A percentile compares a stretch with the other conserved stretches of the same genome.
phyloP scores from a whole-genome alignment of 108 stramenopile genomes.

The Cylindrotheca closterium region DNA sequence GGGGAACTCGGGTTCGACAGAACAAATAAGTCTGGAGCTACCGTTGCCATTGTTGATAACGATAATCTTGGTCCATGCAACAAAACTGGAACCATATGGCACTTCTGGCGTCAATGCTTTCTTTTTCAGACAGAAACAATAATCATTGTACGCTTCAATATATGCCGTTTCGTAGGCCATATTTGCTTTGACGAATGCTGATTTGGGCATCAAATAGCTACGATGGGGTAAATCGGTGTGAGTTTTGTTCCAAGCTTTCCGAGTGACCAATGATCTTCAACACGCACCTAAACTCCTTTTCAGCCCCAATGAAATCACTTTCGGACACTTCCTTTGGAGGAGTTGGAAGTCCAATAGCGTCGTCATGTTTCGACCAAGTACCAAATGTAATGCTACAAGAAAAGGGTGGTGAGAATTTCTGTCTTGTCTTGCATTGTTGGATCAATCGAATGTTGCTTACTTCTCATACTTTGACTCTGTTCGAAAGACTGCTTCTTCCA shows the following conservation, averaged over 20 bases:
- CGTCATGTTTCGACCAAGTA: conserved; percentile 56
- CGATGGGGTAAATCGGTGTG: too few species aligned
- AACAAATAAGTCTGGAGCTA: conserved; percentile 63
- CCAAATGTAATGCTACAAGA: conserved; percentile 47
- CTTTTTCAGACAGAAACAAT: conserved; percentile 71
- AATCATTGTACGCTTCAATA: conserved; percentile 66
- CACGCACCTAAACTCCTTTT: conserved; percentile 26
- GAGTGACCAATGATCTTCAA: too few species aligned
- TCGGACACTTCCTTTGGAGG: conserved; percentile 49
- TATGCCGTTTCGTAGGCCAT: conserved; percentile 60
- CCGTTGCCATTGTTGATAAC: conserved; percentile 71
- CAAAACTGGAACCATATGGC: conserved; percentile 71
- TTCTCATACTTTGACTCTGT: conserved; percentile 64
- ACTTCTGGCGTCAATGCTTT: conserved; percentile 76
- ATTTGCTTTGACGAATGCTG: conserved; percentile 77
- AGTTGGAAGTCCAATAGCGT: conserved; percentile 50
- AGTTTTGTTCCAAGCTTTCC: too few species aligned
- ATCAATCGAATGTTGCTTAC: conserved; percentile 30
- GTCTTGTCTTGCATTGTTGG: too few species aligned
- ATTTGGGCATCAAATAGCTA: conserved; percentile 78
- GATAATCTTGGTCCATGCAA: conserved; percentile 74
- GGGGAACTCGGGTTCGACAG: conserved; percentile 80
- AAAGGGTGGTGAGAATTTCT: too few species aligned
- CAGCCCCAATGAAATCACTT: conserved; percentile 55
- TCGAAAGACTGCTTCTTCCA: conserved; percentile 52